A percentile compares a stretch with the other conserved stretches of the same genome.
phyloP scores from a whole-genome alignment of 345 rosid species.

The Noccaea caerulescens region DNA sequence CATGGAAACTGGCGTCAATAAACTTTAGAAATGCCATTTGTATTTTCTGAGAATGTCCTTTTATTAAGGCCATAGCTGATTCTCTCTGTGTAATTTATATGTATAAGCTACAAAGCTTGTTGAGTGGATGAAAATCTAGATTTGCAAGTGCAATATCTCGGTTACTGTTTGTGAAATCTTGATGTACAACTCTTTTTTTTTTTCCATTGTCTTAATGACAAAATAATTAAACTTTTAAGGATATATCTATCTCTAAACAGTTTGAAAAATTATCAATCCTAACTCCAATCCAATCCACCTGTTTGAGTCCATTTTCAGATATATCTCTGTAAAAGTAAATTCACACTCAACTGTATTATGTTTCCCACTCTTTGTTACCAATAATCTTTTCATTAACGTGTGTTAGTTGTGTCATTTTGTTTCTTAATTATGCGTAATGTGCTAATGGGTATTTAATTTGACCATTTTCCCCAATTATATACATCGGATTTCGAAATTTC shows the following conservation, averaged over 20 bases:
- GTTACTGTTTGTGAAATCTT: not conserved
- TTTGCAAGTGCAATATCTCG: conserved; percentile 5
- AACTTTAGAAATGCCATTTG: conserved; percentile 21
- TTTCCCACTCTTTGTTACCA: no score
- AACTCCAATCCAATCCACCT: no score
- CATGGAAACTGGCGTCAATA: conserved; percentile 21
- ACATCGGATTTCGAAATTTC: not conserved
- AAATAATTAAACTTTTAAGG: not conserved
- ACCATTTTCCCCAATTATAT: not conserved
- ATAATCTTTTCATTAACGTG: no score
- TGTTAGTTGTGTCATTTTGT: no score
- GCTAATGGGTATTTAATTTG: not conserved
- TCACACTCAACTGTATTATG: no score
- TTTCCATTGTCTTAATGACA: not conserved
- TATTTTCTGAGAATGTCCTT: conserved; percentile 5
- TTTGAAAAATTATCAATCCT: no score
- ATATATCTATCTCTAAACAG: no score
- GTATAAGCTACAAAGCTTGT: not conserved
- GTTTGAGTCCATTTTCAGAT: no score
- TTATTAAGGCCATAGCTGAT: conserved; percentile 1
- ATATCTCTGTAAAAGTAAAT: no score
- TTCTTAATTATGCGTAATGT: no score
- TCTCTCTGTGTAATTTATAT: conserved; percentile 5
- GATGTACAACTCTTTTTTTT: not conserved
- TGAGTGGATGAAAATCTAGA: not conserved